Evolutionary conservation across 129 eudicot species (phyloP).

Genomic region (Logfia minima): DNA sequence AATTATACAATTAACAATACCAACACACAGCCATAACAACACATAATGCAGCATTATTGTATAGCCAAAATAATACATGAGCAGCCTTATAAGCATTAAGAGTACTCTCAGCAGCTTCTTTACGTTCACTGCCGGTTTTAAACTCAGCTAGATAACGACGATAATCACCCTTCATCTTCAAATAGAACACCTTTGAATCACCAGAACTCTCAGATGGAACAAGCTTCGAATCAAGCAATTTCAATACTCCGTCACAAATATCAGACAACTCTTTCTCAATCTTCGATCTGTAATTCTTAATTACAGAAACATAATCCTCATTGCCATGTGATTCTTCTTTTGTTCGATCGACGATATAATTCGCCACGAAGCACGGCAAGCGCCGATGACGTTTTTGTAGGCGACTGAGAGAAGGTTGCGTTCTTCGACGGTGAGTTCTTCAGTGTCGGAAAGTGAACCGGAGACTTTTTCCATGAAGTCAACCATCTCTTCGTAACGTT

Average conservation of each 20-base stretch:
- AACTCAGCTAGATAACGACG: too few relatives aligned
- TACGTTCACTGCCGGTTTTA: too few relatives aligned
- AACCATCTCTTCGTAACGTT: constrained; percentile 81
- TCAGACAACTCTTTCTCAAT: constrained; percentile 61
- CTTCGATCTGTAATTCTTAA: constrained; percentile 58
- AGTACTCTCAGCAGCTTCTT: too few relatives aligned
- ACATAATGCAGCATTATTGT: too few relatives aligned
- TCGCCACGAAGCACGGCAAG: constrained; percentile 79
- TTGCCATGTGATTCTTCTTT: constrained; percentile 66
- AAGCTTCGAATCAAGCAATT: constrained; percentile 54
- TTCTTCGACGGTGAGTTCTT: constrained; percentile 68
- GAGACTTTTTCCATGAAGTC: constrained; percentile 76
- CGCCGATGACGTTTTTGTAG: constrained; percentile 79
- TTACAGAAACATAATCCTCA: constrained; percentile 54
- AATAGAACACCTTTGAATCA: constrained; percentile 70
- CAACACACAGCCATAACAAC: neutral
- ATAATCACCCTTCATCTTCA: constrained; percentile 43
- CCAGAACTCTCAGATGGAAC: constrained; percentile 55
- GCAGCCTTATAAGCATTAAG: too few relatives aligned
- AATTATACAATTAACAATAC: neutral
- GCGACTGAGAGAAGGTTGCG: constrained; percentile 79
- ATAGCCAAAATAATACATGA: too few relatives aligned
- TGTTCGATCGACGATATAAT: constrained; percentile 85
- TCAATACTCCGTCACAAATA: constrained; percentile 66
- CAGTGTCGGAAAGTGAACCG: constrained; percentile 42